Evolutionary conservation across 1,139 yeast species (phyloP).

Genomic region (Sugiyamaella pinicola): DNA sequence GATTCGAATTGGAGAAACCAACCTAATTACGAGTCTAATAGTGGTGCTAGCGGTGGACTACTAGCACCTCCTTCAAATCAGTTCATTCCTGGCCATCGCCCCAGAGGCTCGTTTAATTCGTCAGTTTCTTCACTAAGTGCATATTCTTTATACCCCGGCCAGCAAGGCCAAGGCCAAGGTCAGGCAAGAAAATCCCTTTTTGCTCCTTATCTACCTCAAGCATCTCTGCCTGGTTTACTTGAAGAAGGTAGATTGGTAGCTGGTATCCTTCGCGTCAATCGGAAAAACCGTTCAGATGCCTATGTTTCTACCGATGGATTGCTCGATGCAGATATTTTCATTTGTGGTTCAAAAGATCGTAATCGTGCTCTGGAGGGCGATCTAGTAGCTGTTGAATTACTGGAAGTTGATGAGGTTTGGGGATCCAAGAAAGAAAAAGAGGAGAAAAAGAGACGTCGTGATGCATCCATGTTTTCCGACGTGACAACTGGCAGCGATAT

Average conservation of each 20-base stretch:
- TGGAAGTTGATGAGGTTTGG: conserved; percentile 98
- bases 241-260: conserved; percentile 90
- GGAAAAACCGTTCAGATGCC: conserved; percentile 95
- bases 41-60: conserved; percentile 22
- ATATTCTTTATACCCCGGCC: conserved; percentile 33
- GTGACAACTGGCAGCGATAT: conserved; percentile 32
- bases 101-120: conserved; percentile 71
- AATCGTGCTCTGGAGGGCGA: conserved; percentile 97
- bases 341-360: conserved; percentile 98
- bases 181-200: conserved; percentile 76
- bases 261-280: conserved; percentile 90
- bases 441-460: conserved; percentile 93
- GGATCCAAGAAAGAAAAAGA: conserved; percentile 94
- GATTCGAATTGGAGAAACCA: conserved; percentile 46
- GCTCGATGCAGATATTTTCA: conserved; percentile 92
- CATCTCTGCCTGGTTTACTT: conserved; percentile 83
- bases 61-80: conserved; percentile 39
- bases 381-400: conserved; percentile 88
- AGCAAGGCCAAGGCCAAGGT: conserved; percentile 28
- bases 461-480: conserved; percentile 42
- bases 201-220: conserved; percentile 95
- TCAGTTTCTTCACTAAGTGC: conserved; percentile 54
- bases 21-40: conserved; percentile 22
- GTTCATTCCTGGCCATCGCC: conserved; percentile 80
- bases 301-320: conserved; percentile 96